A percentile compares a stretch with the other conserved stretches of the same genome.
phyloP scores from a whole-genome alignment of 2,329 filamentous ascomycete genomes.

The Colletotrichum falcatum region DNA sequence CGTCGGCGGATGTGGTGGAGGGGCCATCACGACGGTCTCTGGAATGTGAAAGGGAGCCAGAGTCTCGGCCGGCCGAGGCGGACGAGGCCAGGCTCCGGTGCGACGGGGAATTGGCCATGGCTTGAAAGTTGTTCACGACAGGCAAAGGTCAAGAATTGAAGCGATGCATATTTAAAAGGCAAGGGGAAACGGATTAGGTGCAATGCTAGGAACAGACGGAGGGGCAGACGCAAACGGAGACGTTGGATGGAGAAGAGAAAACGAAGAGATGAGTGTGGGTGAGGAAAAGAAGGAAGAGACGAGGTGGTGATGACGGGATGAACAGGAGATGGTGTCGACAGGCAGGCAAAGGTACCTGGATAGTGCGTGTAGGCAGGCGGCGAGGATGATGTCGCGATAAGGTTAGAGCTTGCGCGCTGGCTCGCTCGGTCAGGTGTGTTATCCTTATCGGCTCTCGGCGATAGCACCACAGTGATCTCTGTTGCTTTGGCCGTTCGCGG shows the following conservation, averaged over 20 bases:
- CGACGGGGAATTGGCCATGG: slow-evolving; percentile 40
- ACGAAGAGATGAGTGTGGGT: neutral
- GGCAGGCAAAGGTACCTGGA: neutral
- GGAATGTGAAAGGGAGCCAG: slow-evolving; percentile 38
- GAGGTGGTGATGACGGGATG: slow-evolving; percentile 7
- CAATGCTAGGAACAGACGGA: neutral
- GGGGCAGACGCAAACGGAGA: neutral
- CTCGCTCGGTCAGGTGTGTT: slow-evolving; percentile 29
- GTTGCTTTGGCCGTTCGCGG: slow-evolving; percentile 23
- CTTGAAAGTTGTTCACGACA: slow-evolving; percentile 35
- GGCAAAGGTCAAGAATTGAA: slow-evolving; percentile 31
- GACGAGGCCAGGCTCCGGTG: slow-evolving; percentile 41
- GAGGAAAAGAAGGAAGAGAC: neutral
- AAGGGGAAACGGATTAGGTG: neutral
- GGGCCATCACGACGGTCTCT: slow-evolving; percentile 46
- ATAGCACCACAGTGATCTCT: neutral
- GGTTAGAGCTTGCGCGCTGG: slow-evolving; percentile 24
- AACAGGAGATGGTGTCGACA: neutral
- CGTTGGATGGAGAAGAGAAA: neutral
- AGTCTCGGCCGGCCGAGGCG: slow-evolving; percentile 39
- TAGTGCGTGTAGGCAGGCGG: neutral
- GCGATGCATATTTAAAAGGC: slow-evolving; percentile 37
- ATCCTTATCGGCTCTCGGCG: slow-evolving; percentile 29
- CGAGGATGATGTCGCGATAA: slow-evolving; percentile 42
- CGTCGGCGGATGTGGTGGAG: slow-evolving; percentile 18